Percentiles rank a stretch among this genome's conserved stretches.
phyloP scores from a whole-genome alignment of 1,284 basidiomycete species.

The Ceratobasidium sp. region DNA sequence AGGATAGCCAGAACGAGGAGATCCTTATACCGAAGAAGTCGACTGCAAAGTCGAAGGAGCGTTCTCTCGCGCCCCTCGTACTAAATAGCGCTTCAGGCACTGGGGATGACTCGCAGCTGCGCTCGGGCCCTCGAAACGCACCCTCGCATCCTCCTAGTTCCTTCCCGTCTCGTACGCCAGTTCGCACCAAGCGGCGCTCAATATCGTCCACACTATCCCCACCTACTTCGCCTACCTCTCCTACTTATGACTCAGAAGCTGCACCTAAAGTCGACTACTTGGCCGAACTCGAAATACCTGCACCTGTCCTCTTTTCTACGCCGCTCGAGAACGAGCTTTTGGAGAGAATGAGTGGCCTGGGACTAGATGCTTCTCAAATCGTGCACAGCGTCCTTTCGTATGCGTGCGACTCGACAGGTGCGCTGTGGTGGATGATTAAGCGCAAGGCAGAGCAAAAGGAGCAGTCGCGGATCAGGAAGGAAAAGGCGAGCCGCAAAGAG shows the following conservation, averaged over 20 bases:
- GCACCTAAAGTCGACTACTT: conserved; percentile 69
- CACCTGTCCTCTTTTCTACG: conserved; percentile 87
- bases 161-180: conserved; percentile 85
- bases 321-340: conserved; percentile 84
- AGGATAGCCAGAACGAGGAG: conserved; percentile 45
- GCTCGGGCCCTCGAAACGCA: conserved; percentile 27
- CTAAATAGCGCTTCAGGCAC: not conserved
- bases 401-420: conserved; percentile 92
- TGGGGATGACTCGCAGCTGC: conserved; percentile 33
- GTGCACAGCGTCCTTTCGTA: conserved; percentile 91
- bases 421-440: conserved; percentile 97
- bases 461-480: conserved; percentile 62
- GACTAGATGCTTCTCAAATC: conserved; percentile 94
- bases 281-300: conserved; percentile 74
- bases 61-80: not conserved
- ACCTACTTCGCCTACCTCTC: conserved; percentile 54
- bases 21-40: conserved; percentile 37
- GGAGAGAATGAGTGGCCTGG: conserved; percentile 79
- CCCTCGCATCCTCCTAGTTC: conserved; percentile 45
- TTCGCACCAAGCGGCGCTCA: conserved; percentile 93
- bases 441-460: conserved; percentile 78
- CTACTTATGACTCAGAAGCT: conserved; percentile 44
- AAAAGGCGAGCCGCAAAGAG: conserved; percentile 55
- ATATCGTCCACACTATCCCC: conserved; percentile 79
- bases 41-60: not conserved